A percentile compares a stretch with the other conserved stretches of the same genome.
Evolutionary conservation across 176 grass and related monocot genomes (phyloP).

Genomic region (Otatea glauca): DNA sequence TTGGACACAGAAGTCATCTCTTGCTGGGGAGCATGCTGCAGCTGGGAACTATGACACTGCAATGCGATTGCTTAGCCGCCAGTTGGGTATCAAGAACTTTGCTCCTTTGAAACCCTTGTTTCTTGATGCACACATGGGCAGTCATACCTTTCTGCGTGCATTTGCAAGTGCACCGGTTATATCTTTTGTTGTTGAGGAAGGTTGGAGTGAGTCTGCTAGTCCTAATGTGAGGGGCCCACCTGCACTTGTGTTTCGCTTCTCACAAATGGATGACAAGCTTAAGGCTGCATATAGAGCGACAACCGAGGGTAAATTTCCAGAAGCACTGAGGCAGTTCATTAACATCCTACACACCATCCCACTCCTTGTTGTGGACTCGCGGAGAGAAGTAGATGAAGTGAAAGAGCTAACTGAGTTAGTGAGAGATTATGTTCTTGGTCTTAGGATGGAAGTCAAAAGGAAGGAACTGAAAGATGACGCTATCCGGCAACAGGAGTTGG

Average conservation of each 20-base stretch:
- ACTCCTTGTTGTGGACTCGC: conserved; percentile 79
- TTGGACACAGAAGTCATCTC: conserved; percentile 88
- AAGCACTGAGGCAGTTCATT: conserved; percentile 77
- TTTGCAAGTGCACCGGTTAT: conserved; percentile 62
- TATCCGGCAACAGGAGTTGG: conserved; percentile 69
- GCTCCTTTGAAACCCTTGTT: conserved; percentile 74
- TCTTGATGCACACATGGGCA: conserved; percentile 68
- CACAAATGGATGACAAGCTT: conserved; percentile 77
- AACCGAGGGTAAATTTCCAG: conserved; percentile 76
- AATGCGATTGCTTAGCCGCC: conserved; percentile 73
- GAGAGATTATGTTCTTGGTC: conserved; percentile 76
- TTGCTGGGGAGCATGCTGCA: conserved; percentile 83
- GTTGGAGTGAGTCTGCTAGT: conserved; percentile 74
- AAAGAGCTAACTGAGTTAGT: conserved; percentile 86
- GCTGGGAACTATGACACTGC: conserved; percentile 91
- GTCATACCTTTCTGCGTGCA: conserved; percentile 64
- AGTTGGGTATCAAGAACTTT: conserved; percentile 87
- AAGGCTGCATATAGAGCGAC: conserved; percentile 79
- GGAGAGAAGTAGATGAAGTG: conserved; percentile 89
- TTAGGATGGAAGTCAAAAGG: conserved; percentile 82
- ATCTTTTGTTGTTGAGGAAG: conserved; percentile 77
- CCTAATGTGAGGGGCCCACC: conserved; percentile 81
- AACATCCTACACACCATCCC: conserved; percentile 77
- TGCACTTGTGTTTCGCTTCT: conserved; percentile 75
- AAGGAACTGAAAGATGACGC: conserved; percentile 67